Evolutionary conservation across 768 basidiomycete genomes (phyloP).

Genomic region (Cystobasidium ongulense): DNA sequence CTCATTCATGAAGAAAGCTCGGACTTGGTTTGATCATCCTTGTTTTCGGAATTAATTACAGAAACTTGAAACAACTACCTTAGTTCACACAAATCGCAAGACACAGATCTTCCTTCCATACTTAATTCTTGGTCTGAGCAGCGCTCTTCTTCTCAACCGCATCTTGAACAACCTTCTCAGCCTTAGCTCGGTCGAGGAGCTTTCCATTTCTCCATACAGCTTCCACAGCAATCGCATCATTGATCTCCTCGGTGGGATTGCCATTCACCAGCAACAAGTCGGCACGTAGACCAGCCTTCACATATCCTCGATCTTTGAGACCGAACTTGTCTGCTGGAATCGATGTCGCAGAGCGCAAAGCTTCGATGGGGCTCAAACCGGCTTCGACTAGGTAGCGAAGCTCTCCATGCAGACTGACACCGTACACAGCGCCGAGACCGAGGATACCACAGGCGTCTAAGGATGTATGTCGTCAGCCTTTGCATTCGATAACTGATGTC

Average conservation of each 20-base stretch:
- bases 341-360: neutral
- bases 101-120: too few species aligned
- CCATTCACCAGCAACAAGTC: neutral
- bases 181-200: neutral
- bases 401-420: slow-evolving; percentile 1
- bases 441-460: slow-evolving; percentile 10
- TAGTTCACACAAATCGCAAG: too few species aligned
- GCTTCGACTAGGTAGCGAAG: slow-evolving; percentile 8
- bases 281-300: neutral
- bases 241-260: neutral
- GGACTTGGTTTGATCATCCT: too few species aligned
- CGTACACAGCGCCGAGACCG: slow-evolving; percentile 10
- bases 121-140: too few species aligned
- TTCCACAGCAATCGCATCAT: neutral
- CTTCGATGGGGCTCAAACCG: slow-evolving; percentile 7
- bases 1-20: too few species aligned
- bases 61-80: too few species aligned
- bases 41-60: too few species aligned
- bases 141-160: neutral
- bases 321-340: slow-evolving; percentile 18
- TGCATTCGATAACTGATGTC: neutral
- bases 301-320: neutral
- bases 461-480: neutral
- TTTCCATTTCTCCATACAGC: neutral
- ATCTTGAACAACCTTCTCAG: neutral